phyloP scores from a whole-genome alignment of 768 basidiomycete species.

The Lactarius akahatsu region DNA sequence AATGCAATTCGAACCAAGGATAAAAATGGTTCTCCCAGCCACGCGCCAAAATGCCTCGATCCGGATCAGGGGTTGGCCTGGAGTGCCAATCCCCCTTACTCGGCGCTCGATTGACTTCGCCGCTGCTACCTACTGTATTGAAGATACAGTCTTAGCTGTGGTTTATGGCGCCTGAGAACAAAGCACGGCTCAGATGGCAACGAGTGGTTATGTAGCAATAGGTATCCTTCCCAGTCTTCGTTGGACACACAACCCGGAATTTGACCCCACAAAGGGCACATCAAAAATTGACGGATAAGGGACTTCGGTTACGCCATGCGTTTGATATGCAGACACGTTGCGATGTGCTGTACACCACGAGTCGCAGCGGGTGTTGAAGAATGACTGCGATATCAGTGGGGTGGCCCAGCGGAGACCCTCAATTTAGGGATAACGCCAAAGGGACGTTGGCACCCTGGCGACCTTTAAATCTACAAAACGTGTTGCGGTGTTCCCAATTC shows the following conservation, averaged over 20 bases:
- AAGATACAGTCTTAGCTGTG: background rate
- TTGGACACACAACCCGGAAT: background rate
- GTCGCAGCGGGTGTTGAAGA: background rate
- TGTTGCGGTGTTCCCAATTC: background rate
- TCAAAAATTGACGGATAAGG: background rate
- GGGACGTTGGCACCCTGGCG: background rate
- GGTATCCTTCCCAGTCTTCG: background rate
- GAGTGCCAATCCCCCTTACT: background rate
- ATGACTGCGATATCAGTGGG: too few relatives aligned
- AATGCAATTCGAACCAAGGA: background rate
- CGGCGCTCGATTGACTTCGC: background rate
- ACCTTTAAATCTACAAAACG: background rate
- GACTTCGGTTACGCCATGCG: background rate
- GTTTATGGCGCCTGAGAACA: background rate
- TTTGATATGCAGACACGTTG: background rate
- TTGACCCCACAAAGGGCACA: background rate
- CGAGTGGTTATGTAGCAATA: background rate
- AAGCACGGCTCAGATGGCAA: background rate
- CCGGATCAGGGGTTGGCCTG: background rate
- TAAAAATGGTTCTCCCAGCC: background rate
- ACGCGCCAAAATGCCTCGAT: background rate
- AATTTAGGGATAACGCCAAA: background rate
- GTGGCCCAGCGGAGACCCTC: background rate
- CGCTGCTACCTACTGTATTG: background rate
- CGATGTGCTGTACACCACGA: background rate